These are phyloP conservation scores for Phytopythium montanum DNA, from an alignment of 352 stramenopile genomes.

Conservation along the genomic window DNA sequence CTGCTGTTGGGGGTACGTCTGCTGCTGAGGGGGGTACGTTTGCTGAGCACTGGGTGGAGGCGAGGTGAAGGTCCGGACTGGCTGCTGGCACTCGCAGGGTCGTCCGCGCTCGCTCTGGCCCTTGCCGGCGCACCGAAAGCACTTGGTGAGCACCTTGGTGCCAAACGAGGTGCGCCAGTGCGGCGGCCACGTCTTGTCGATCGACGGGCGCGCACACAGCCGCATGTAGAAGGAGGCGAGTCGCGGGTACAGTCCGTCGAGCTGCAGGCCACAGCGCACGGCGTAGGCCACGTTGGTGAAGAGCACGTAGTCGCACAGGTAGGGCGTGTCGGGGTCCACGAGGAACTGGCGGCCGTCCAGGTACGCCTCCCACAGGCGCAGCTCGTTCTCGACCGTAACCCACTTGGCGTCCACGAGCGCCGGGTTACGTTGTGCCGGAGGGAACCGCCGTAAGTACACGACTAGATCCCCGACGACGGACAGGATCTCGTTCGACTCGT, in stretches of 20 bases:
- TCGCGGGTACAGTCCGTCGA: conserved; percentile 75
- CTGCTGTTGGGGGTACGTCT: not conserved
- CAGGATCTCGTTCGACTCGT: conserved; percentile 83
- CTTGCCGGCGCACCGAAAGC: conserved; percentile 49
- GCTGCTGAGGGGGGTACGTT: not conserved
- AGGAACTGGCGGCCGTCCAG: conserved; percentile 60
- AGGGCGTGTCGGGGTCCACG: conserved; percentile 53
- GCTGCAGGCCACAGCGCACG: conserved; percentile 77
- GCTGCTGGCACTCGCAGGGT: conserved; percentile 14
- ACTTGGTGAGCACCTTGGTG: conserved; percentile 78
- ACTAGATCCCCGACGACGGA: conserved; percentile 80
- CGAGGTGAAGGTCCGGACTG: not conserved
- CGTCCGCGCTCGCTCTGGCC: conserved; percentile 4
- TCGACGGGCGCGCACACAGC: conserved; percentile 59
- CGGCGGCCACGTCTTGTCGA: conserved; percentile 80
- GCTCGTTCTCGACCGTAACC: conserved; percentile 58
- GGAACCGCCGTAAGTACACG: conserved; percentile 75
- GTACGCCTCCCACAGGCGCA: conserved; percentile 78
- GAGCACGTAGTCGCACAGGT: conserved; percentile 78
- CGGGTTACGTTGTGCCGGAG: conserved; percentile 47
- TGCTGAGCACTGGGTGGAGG: not conserved
- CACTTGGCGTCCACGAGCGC: conserved; percentile 68
- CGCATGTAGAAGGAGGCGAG: conserved; percentile 79
- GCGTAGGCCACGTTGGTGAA: conserved; percentile 87
- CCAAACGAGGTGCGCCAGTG: conserved; percentile 77